phyloP scores from a whole-genome alignment of 768 basidiomycete species.

The Leccinum rimulosum region DNA sequence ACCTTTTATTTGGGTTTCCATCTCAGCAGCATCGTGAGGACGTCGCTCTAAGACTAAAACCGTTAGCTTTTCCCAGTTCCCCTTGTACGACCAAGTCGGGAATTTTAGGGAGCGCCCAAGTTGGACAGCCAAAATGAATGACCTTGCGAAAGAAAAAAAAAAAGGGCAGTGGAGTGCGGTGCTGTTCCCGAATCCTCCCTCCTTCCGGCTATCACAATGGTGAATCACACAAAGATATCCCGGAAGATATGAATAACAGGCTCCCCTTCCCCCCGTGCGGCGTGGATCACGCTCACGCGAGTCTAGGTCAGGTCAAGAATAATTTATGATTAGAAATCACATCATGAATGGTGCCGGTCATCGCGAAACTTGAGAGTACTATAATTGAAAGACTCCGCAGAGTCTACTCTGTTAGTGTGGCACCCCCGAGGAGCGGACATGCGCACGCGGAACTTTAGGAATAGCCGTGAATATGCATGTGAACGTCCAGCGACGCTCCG shows the following conservation, averaged over 20 bases:
- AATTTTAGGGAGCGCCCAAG: conserved; percentile 1
- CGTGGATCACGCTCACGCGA: conserved; percentile 1
- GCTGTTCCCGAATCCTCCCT: background rate
- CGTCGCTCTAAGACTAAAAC: background rate
- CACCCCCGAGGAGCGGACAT: background rate
- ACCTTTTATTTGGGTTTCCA: conserved; percentile 5
- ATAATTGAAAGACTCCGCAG: background rate
- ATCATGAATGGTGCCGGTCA: background rate
- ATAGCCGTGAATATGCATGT: background rate
- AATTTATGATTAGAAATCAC: background rate
- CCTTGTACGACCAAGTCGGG: conserved; percentile 1
- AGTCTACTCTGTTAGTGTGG: background rate
- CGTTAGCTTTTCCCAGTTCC: background rate
- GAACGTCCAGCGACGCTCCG: conserved; percentile 1
- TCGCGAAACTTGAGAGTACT: background rate
- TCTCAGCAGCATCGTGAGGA: conserved; percentile 18
- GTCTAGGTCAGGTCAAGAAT: background rate
- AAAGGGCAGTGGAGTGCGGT: conserved; percentile 11
- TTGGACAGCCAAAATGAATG: conserved; percentile 14
- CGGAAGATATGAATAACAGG: background rate
- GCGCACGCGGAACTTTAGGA: background rate
- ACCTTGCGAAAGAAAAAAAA: background rate
- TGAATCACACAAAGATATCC: background rate
- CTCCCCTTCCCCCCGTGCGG: background rate
- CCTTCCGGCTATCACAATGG: background rate